Base-by-base conservation (phyloP, 106 monocot species). In the Acorus gramineus region DNA sequence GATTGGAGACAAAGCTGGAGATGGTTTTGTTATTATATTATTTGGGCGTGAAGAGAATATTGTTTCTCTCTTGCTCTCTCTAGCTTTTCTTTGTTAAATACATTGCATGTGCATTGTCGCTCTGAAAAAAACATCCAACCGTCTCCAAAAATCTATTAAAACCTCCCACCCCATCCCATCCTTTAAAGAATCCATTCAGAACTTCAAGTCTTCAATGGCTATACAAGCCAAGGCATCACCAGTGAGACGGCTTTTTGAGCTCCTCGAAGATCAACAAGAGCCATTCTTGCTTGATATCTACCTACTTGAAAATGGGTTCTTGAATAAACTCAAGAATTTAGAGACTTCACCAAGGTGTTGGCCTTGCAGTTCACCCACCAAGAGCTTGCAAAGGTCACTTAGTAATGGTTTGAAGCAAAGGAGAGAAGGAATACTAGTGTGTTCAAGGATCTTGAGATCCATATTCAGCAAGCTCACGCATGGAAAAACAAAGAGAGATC, bases 201-300 rank as follows among this genome's bases (percentile, higher is more conserved):
- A 28, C 28, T 28, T 28, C 28, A 28, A 1, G 28, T 28, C 28
- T 28, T 28, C 28, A 28, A 28, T 28, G 28, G 28, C 28, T 28
- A 28, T 28, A 28, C 28, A 28, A 28, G 28, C 28, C 28, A 1
- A 28, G 28, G 0, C 75, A 13, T 49, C 66, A 7, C 42, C n/a
- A 10, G 63, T 63, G n/a, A 82, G 78, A 66, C 67, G 75, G 52
- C 85, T 90, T 4, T 77, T 71, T 50, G 89, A 90, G 78, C 67
- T 90, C 51, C 85, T 90, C 3, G 70, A 79, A 59, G 85, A 90
- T 72, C 69, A 90, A 64, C 89, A 88, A 54, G 87, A 88, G 70
- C 87, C 87, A 5, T 88, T 88, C 68, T 42, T 65, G 47, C 67
- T 88, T 8, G 81, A 88, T 50, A 61, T 71, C 2, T 81, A 78